Evolutionary conservation across 164 flowering plant genomes (phyloP), one percentile per base, ranked within the genome.

Genomic region (Stephania cephalantha): DNA sequence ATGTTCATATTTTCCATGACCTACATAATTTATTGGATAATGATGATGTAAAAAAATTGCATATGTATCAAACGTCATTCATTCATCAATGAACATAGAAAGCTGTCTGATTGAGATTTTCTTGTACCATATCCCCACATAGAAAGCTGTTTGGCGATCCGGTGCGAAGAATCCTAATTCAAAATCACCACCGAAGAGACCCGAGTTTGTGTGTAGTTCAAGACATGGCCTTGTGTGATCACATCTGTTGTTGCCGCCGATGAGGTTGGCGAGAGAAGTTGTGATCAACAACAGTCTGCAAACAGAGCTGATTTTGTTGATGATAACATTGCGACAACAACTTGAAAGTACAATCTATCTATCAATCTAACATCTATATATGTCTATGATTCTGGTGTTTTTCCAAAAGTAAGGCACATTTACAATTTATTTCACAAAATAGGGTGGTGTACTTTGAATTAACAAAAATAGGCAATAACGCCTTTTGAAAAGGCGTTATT

Each of bases 131-230:
- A 68, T 42, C 6, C 71, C 71, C 5, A 68, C 22, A 45, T 68
- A 68, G 71, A 9, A 68, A 68, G n/a, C 17, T 68, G 18, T 6
- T 68, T n/a, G 71, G n/a, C 18, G 3, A 7, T 68, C 46, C 48
- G 22, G 48, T 18, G 71, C 42, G 71, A 68, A 68, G 71, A 68
- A 68, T 2, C 71, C 71, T 8, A 68, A 18, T 68, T 68, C 71
- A 17, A 35, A 68, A 20, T 9, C 25, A 11, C 71, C 71, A 2
- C 71, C 71, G 71, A 17, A 7, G 71, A 68, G n/a, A 68, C 20
- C 2, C 35, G 42, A 6, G 71, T 35, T 35, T 68, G 17, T 12
- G 71, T 35, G 22, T 7, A 1, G 25, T 68, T 68, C 46, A 68
- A 35, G 20, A 35, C 11, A 8, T 68, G 46, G 71, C 71, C 71